Evolutionary conservation across 768 basidiomycete species (phyloP).

Genomic region (Chalciporus chontae): DNA sequence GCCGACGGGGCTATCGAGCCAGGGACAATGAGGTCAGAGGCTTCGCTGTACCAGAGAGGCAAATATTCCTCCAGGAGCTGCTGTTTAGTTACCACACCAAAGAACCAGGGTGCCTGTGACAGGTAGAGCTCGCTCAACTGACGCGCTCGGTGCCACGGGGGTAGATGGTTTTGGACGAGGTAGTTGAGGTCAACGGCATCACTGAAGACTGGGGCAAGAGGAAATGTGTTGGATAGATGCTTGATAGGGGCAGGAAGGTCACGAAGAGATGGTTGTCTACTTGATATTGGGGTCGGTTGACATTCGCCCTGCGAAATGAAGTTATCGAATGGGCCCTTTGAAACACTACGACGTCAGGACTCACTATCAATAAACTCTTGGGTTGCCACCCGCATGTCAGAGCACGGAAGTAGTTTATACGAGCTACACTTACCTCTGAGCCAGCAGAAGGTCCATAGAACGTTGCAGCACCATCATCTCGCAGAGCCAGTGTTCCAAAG

Average conservation of each 20-base stretch:
- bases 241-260: conserved; percentile 25
- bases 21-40: conserved; percentile 26
- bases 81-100: conserved; percentile 60
- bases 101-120: conserved; percentile 80
- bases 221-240: conserved; percentile 43
- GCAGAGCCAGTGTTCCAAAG: conserved; percentile 66
- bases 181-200: conserved; percentile 41
- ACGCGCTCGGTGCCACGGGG: conserved; percentile 54
- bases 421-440: conserved; percentile 51
- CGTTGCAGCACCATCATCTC: conserved; percentile 65
- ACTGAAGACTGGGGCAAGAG: conserved; percentile 40
- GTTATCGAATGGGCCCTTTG: background rate
- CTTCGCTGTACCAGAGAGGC: conserved; percentile 64
- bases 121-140: conserved; percentile 67
- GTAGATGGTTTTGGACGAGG: conserved; percentile 50
- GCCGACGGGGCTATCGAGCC: conserved; percentile 25
- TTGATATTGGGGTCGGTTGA: background rate
- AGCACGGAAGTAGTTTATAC: conserved; percentile 22
- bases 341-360: conserved; percentile 15
- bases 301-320: conserved; percentile 20
- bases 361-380: conserved; percentile 56
- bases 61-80: conserved; percentile 65
- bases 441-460: conserved; percentile 74
- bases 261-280: background rate
- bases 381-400: conserved; percentile 1